Conservation (phyloP, 768 basidiomycete genomes). For the Phanerochaete carnosa region DNA sequence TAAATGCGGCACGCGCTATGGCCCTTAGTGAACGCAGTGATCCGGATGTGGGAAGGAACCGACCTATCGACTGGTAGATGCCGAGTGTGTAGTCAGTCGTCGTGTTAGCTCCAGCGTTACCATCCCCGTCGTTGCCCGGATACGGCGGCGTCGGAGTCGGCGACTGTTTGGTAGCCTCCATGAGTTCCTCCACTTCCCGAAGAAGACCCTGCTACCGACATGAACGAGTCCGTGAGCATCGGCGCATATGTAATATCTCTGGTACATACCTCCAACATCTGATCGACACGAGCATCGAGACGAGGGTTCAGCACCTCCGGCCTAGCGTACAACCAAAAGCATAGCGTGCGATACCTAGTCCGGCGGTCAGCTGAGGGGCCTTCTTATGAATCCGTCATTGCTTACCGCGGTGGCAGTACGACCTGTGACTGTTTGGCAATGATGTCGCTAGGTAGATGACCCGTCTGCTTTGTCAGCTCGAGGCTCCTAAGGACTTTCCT, state of each 20-base stretch:
- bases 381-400: not conserved
- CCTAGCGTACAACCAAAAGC: constrained; percentile 89
- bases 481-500: constrained; percentile 85
- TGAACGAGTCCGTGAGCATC: not conserved
- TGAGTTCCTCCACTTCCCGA: constrained; percentile 67
- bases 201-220: constrained; percentile 67
- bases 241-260: not conserved
- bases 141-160: not conserved
- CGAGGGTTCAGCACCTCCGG: constrained; percentile 58
- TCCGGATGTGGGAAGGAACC: constrained; percentile 5
- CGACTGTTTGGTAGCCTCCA: constrained; percentile 17
- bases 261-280: constrained; percentile 76
- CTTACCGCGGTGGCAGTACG: constrained; percentile 48
- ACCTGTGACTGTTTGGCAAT: constrained; percentile 56
- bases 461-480: constrained; percentile 69
- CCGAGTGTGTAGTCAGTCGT: constrained; percentile 69
- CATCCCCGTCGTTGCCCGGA: not conserved
- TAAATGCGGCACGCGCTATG: not conserved
- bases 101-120: not conserved
- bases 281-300: constrained; percentile 77
- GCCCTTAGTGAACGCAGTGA: not conserved
- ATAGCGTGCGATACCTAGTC: constrained; percentile 75
- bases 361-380: not conserved
- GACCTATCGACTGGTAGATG: constrained; percentile 94
- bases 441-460: constrained; percentile 63